Base-by-base conservation (phyloP, 1,139 yeast species). In the Kodamaea alishanica region DNA sequence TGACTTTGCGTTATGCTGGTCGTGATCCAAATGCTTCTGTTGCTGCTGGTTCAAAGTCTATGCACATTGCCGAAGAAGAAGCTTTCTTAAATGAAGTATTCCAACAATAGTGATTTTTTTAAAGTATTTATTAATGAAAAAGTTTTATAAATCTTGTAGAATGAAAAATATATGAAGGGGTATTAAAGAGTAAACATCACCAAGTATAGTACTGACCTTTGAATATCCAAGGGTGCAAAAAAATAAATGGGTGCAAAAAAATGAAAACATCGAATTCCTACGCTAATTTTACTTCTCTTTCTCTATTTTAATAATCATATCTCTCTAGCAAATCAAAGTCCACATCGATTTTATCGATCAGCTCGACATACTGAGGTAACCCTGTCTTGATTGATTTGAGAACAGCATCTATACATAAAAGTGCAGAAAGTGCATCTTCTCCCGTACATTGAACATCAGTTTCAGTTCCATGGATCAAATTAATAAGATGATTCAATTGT, bases 11-110 rank as follows among this genome's bases (percentile, higher is more conserved):
- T 71, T 92, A 87, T 62, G 95, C 95, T 54, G 98, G 98, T 61
- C 89, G 99, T 79, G 88, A 86, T 61, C 98, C 98, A 62, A 83
- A 92, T 62, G 97, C 97, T 40, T 84, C 96, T 46, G 96, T 92
- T 58, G 98, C 99, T 56, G 96, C 98, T 52, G 99, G 99, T 70
- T 73, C 87, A 49, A 94, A 94, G 80, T 70, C 82, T 49, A 81
- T 81, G 78, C 98, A 94, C 67, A 64, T 65, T 52, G 83, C 84
- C 50, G 97, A 94, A 73, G 98, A 92, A 72, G 85, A 82, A 54
- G 81, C 84, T 27, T 86, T 92, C 75, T 75, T 90, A 61, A 72
- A 74, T 45, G 95, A 85, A 42, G 96, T 84, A 47, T 84, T 88
- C 65, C 65, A 67, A 51, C 52, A 47, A 29, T 40, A 42, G 24